A percentile compares a stretch with the other conserved stretches of the same genome.
Conservation (phyloP, 2,329 filamentous ascomycete genomes). For the Talaromyces rugulosus region DNA sequence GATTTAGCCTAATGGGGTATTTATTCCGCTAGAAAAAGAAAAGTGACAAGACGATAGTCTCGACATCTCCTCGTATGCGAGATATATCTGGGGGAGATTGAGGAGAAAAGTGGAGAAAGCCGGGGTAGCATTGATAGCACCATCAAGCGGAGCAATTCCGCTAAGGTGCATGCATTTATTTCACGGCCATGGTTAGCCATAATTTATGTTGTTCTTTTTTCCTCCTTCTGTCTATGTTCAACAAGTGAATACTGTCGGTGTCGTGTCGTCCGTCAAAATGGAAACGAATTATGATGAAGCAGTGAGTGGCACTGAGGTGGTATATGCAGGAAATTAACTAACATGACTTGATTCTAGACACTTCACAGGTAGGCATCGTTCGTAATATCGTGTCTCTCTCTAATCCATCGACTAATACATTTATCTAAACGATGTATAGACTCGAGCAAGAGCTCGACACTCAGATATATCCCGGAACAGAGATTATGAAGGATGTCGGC, state of each 20-base stretch:
- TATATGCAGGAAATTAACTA: too few relatives aligned
- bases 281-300: too few relatives aligned
- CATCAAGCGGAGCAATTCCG: background rate
- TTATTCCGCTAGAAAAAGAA: background rate
- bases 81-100: background rate
- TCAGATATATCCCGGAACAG: conserved; percentile 55
- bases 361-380: too few relatives aligned
- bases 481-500: conserved; percentile 59
- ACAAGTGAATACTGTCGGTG: background rate
- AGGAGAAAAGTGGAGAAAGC: background rate
- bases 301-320: too few relatives aligned
- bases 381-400: too few relatives aligned
- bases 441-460: conserved; percentile 51
- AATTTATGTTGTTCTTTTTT: background rate
- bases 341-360: too few relatives aligned
- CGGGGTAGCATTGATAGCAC: background rate
- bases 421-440: background rate
- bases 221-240: background rate
- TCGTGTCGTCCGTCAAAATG: background rate
- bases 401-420: background rate
- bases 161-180: background rate
- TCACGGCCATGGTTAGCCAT: background rate
- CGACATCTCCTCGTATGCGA: background rate
- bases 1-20: background rate
- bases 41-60: background rate